Percentiles rank a stretch among this genome's conserved stretches.
Conservation (phyloP, 257 asterid genomes). For the Nicotiana noctiflora region DNA sequence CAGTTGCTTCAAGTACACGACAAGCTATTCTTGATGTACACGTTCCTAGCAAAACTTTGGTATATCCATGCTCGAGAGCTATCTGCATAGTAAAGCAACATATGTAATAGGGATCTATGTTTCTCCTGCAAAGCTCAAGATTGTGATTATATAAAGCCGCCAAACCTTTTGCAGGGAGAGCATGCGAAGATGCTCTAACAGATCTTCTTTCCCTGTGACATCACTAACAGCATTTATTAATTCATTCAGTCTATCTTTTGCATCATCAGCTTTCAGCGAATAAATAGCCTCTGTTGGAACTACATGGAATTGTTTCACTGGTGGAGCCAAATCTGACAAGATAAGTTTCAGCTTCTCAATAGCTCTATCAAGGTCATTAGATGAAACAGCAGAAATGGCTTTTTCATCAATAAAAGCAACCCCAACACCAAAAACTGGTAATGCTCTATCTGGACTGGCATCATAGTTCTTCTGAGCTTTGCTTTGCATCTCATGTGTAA, state of each 20-base stretch:
- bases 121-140: slow-evolving; percentile 10
- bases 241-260: slow-evolving; percentile 40
- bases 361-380: slow-evolving; percentile 30
- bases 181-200: slow-evolving; percentile 49
- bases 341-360: slow-evolving; percentile 48
- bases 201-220: slow-evolving; percentile 75
- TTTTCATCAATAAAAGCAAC: slow-evolving; percentile 73
- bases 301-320: slow-evolving; percentile 46
- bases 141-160: background rate
- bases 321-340: slow-evolving; percentile 59
- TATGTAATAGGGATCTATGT: background rate
- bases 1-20: slow-evolving; percentile 92
- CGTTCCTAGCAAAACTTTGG: slow-evolving; percentile 65
- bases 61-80: slow-evolving; percentile 76
- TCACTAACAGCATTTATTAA: slow-evolving; percentile 46
- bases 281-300: slow-evolving; percentile 53
- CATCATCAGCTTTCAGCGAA: slow-evolving; percentile 37
- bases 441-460: slow-evolving; percentile 70
- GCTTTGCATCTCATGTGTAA: slow-evolving; percentile 81
- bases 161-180: slow-evolving; percentile 70
- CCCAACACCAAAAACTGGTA: slow-evolving; percentile 87
- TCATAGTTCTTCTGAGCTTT: slow-evolving; percentile 77
- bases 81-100: slow-evolving; percentile 36
- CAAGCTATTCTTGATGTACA: slow-evolving; percentile 85
- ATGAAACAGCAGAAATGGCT: slow-evolving; percentile 22